Percentiles rank a stretch among this genome's conserved stretches.
Conservation (phyloP, 352 stramenopile genomes). For the Phytophthora brassicae region DNA sequence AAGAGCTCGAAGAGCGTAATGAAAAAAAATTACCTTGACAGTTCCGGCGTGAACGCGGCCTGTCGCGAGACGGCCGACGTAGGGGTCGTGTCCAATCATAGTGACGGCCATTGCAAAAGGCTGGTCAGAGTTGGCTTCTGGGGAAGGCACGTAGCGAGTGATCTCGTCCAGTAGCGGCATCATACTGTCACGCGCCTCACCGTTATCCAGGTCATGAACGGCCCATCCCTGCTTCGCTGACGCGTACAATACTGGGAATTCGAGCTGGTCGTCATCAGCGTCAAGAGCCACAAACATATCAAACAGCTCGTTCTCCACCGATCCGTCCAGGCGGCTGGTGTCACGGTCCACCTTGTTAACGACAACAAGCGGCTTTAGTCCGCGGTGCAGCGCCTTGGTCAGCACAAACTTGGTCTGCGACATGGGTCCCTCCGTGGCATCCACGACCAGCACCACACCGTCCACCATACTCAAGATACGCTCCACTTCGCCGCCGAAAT, state of each 20-base stretch:
- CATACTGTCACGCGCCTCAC: constrained; percentile 86
- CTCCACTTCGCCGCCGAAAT: constrained; percentile 99
- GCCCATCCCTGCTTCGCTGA: constrained; percentile 96
- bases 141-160: constrained; percentile 92
- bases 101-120: constrained; percentile 96
- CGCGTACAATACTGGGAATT: constrained; percentile 97
- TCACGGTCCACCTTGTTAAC: constrained; percentile 98
- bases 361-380: constrained; percentile 95
- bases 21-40: constrained; percentile 51
- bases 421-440: constrained; percentile 97
- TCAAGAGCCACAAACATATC: constrained; percentile 96
- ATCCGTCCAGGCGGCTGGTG: constrained; percentile 88
- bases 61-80: constrained; percentile 97
- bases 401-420: constrained; percentile 99
- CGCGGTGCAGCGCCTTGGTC: constrained; percentile 93
- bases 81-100: constrained; percentile 97
- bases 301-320: constrained; percentile 97
- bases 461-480: constrained; percentile 97
- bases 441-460: constrained; percentile 96
- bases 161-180: constrained; percentile 97
- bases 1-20: not conserved
- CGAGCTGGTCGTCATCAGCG: constrained; percentile 94
- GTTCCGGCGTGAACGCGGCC: constrained; percentile 93
- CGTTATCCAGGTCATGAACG: constrained; percentile 86
- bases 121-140: constrained; percentile 71